Percentiles rank a stretch among this genome's conserved stretches.
These are phyloP conservation scores for Aspergillus quadrilineatus DNA, from an alignment of 2,329 filamentous ascomycete species.

Conservation along the genomic window DNA sequence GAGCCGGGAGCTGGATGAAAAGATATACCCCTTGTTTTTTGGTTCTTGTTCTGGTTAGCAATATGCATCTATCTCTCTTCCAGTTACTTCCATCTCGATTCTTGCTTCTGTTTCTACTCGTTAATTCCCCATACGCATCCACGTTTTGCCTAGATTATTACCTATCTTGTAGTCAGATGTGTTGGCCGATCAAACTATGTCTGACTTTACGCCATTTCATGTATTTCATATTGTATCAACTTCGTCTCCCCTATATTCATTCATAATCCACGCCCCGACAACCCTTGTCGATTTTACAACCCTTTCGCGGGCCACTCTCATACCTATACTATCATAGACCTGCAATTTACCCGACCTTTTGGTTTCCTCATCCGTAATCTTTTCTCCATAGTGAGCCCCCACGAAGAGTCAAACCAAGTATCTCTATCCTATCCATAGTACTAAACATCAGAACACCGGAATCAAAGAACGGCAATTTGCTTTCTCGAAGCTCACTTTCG, in stretches of 20 bases:
- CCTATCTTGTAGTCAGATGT: not conserved
- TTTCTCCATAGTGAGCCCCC: no score
- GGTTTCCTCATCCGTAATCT: not conserved
- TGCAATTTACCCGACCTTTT: not conserved
- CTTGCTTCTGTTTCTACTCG: not conserved
- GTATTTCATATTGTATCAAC: not conserved
- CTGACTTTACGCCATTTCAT: not conserved
- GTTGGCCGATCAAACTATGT: not conserved
- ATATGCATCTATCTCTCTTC: not conserved
- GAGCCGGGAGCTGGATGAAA: conserved; percentile 20
- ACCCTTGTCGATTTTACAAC: not conserved
- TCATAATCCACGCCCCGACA: not conserved
- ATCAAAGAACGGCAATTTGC: no score
- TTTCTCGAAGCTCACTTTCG: no score
- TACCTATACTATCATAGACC: not conserved
- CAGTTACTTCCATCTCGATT: not conserved
- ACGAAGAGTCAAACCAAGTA: no score
- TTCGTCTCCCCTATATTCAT: not conserved
- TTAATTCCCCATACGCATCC: conserved; percentile 1
- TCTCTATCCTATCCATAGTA: no score
- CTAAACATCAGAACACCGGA: no score
- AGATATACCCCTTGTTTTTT: conserved; percentile 21
- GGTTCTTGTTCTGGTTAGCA: conserved; percentile 5
- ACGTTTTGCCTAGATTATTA: not conserved
- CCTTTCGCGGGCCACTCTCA: not conserved